Evolutionary conservation across 495 filamentous ascomycete species (phyloP), one percentile per base, ranked within the genome.

Genomic region (Talaromyces trachyspermus): DNA sequence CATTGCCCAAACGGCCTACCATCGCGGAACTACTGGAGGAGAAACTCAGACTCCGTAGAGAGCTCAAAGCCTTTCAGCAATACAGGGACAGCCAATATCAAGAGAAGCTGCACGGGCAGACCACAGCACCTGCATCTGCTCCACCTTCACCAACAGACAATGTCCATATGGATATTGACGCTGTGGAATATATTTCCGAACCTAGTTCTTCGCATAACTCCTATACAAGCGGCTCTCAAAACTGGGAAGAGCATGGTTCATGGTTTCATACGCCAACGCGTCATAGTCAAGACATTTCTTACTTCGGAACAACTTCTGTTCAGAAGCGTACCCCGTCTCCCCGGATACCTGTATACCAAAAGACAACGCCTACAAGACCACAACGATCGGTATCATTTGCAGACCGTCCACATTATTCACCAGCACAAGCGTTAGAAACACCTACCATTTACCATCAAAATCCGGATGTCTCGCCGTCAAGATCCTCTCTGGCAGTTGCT

Each of bases 1-100:
- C 40, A 4, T 6, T 29, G 18, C 14, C 49, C 12, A 43, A 39
- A 36, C 43, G 44, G 29, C 56, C 51, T 4, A 64, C 61, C 6
- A 52, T 70, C 18, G 64, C 66, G 1, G 61, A 67, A 25, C 54
- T 62, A 26, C 39, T 70, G 7, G 66, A 70, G 27, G 65, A 71
- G 33, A 52, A 52, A 22, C 35, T 52, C 5, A 26, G 43, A 29
- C 43, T 35, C 26, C 32, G 49, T 10, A 49, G 38, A 26, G 24
- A 42, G 37, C 46, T 41, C 19, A 35, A 49, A 19, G 20, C 4
- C 25, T 14, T 25, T n/a, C 12, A 27, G 8, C 12, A 14, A 19
- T 11, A 29, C 22, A 17, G 18, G 22, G 24, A n/a, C 22, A 32
- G 11, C 17, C 36, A 8, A 20, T 24, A 6, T 18, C 4, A n/a